Conservation (phyloP, 768 basidiomycete species). For the Podaxis sp. region DNA sequence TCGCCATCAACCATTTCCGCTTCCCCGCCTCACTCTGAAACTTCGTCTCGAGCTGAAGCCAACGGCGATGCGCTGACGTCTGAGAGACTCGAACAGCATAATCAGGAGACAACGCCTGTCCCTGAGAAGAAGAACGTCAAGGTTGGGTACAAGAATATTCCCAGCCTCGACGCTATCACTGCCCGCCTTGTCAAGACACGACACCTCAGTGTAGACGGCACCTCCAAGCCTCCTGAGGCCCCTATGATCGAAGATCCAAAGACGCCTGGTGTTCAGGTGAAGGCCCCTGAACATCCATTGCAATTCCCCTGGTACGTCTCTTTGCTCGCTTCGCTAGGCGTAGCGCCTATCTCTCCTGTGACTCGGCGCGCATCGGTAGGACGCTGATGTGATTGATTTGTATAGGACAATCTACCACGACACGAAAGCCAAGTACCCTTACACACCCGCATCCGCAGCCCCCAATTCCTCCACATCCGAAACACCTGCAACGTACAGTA, state of each 20-base stretch:
- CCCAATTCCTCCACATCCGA: conserved; percentile 27
- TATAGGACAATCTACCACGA: conserved; percentile 89
- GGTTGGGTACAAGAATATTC: conserved; percentile 87
- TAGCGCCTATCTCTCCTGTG: background rate
- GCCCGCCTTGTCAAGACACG: conserved; percentile 71
- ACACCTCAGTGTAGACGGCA: conserved; percentile 61
- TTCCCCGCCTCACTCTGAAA: conserved; percentile 35
- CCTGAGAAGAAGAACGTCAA: conserved; percentile 22
- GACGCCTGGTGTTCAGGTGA: conserved; percentile 70
- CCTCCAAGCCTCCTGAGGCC: conserved; percentile 69
- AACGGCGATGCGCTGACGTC: conserved; percentile 58
- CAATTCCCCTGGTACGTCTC: conserved; percentile 75
- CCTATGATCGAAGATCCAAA: conserved; percentile 82
- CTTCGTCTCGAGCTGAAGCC: conserved; percentile 17
- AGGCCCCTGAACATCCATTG: conserved; percentile 80
- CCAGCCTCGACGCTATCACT: conserved; percentile 82
- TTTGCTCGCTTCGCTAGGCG: background rate
- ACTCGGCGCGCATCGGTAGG: background rate
- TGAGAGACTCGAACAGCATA: conserved; percentile 64
- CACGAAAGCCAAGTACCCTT: conserved; percentile 70
- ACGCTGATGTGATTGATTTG: conserved; percentile 9
- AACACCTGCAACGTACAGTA: background rate
- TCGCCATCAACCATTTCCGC: conserved; percentile 59
- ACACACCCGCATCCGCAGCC: conserved; percentile 43
- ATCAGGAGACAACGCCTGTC: conserved; percentile 46